Evolutionary conservation across 768 basidiomycete species (phyloP), one percentile per base, ranked within the genome.

Genomic region (Brasilioporus rufonigricans): DNA sequence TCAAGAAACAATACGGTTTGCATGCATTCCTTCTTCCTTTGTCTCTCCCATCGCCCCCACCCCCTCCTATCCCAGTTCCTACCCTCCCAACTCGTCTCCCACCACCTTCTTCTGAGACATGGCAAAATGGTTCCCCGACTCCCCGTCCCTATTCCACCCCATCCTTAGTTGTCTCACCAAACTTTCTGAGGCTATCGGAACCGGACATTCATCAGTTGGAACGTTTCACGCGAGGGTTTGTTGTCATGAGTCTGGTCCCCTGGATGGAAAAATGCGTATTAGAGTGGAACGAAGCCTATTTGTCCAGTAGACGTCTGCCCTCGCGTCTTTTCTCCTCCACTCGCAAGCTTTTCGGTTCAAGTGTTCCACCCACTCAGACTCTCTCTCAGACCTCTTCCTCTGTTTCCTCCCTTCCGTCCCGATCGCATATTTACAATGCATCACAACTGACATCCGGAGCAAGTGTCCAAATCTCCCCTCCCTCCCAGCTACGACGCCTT

Each of bases 261-360:
- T 98, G 91, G 91, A 95, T 98, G 92, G 96, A 98, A 73, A 91
- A 87, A 64, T 87, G 86, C 69, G 89, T 95, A 6, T 61, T 92
- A 44, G 91, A 96, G 59, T 96, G 94, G 92, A 98, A 97, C 67
- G 95, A 98, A 74, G 77, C 77, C 78, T 89, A 87, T 69, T 82
- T 83, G 4, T 88, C 88, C 8, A 87, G 85, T 14, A 82, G 88
- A 48, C 78, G 91, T 14, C 73, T 93, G n/a, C 89, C 90, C 6
- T 92, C 85, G 1, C 85, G 90, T 6, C 71, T 93, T n/a, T 91
- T 93, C 66, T 87, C 89, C 18, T 92, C 91, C 5, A 93, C 91
- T 23, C 84, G 89, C 48, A 83, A 90, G 35, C 71, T 93, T 19
- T 93, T 93, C 67, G 91, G 91, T 12, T 81, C 87, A 12, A 76